A percentile compares a stretch with the other conserved stretches of the same genome.
phyloP scores from a whole-genome alignment of 2,329 filamentous ascomycete species.

The Pyrenochaeta sp. region DNA sequence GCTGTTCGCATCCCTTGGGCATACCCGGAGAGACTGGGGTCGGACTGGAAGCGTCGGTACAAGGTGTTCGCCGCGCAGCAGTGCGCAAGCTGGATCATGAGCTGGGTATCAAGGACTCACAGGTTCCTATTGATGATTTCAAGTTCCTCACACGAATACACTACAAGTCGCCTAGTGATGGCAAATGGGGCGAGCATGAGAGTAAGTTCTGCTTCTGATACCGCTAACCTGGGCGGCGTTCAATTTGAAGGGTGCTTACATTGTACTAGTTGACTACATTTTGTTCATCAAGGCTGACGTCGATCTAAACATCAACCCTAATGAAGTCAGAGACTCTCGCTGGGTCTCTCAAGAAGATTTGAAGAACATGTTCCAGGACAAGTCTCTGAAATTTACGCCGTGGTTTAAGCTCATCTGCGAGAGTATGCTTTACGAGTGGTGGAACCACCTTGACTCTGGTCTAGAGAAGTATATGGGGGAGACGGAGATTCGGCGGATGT shows the following conservation, averaged over 20 bases:
- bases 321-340: slow-evolving; percentile 85
- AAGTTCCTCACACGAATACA: slow-evolving; percentile 95
- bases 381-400: slow-evolving; percentile 85
- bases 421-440: slow-evolving; percentile 98
- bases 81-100: slow-evolving; percentile 95
- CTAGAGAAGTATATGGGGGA: slow-evolving; percentile 88
- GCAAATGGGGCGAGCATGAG: slow-evolving; percentile 99
- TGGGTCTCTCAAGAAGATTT: slow-evolving; percentile 86
- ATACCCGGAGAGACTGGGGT: slow-evolving; percentile 91
- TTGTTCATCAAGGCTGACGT: slow-evolving; percentile 93
- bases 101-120: slow-evolving; percentile 85
- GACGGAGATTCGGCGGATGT: slow-evolving; percentile 87
- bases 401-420: slow-evolving; percentile 99
- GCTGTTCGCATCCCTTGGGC: slow-evolving; percentile 95
- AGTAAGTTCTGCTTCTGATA: slow-evolving; percentile 64
- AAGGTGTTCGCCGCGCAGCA: slow-evolving; percentile 89
- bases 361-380: slow-evolving; percentile 84
- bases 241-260: slow-evolving; percentile 35
- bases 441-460: slow-evolving; percentile 81
- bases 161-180: slow-evolving; percentile 96
- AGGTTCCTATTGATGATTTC: slow-evolving; percentile 92
- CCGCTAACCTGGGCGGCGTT: too few species aligned
- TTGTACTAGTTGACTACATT: slow-evolving; percentile 86
- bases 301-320: slow-evolving; percentile 80
- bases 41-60: slow-evolving; percentile 79